These are phyloP conservation scores for Leishmania mexicana DNA, from an alignment of 208 protist species.

Conservation along the genomic window DNA sequence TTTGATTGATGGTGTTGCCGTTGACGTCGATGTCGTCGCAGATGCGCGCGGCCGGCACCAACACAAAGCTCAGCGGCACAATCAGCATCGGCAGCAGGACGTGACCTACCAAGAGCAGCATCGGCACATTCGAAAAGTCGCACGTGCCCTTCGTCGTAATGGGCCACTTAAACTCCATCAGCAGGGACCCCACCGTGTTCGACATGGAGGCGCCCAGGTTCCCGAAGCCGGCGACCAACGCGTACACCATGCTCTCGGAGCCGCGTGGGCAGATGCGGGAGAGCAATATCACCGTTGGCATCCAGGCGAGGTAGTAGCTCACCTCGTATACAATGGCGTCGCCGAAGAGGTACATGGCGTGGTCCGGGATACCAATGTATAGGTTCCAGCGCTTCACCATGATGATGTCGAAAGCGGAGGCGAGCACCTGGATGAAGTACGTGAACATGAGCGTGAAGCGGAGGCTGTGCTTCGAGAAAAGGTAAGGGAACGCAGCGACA, in stretches of 20 bases:
- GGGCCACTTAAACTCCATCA: constrained; percentile 68
- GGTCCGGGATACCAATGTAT: constrained; percentile 55
- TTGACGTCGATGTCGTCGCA: constrained; percentile 65
- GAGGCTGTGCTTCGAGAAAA: constrained; percentile 68
- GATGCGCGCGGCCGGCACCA: constrained; percentile 73
- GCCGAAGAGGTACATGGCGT: constrained; percentile 76
- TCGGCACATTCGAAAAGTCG: constrained; percentile 73
- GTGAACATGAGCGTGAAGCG: constrained; percentile 74
- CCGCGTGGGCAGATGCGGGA: constrained; percentile 85
- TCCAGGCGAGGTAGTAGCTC: constrained; percentile 75
- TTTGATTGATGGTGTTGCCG: constrained; percentile 38
- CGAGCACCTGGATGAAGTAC: constrained; percentile 54
- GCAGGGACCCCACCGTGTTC: constrained; percentile 48
- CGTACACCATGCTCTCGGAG: constrained; percentile 82
- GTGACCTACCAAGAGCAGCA: constrained; percentile 71
- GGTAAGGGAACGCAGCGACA: constrained; percentile 59
- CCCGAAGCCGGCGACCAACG: constrained; percentile 81
- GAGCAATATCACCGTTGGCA: constrained; percentile 82
- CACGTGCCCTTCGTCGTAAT: constrained; percentile 47
- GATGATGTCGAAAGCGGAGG: constrained; percentile 73
- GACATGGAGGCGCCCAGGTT: constrained; percentile 73
- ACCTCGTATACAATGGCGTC: constrained; percentile 75
- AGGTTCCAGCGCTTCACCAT: constrained; percentile 82
- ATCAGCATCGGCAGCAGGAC: constrained; percentile 58
- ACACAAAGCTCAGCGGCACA: constrained; percentile 70